Evolutionary conservation across 345 rosid genomes (phyloP).

Genomic region (Boechera retrofracta): DNA sequence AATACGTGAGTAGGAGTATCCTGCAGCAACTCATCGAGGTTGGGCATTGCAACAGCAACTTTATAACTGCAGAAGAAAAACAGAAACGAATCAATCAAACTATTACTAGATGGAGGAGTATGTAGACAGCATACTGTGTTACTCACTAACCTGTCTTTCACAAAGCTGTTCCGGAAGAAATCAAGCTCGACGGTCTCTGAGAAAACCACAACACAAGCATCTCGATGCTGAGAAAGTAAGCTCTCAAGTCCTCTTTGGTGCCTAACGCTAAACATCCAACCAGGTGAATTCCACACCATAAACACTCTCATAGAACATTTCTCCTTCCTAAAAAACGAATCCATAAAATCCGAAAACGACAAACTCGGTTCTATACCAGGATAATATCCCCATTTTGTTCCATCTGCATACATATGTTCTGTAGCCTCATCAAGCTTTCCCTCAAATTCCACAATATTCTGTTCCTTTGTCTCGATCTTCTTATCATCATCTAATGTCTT

Average conservation of each 20-base stretch:
- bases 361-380: conserved; percentile 75
- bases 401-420: conserved; percentile 79
- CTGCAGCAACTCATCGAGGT: conserved; percentile 83
- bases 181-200: conserved; percentile 91
- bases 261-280: conserved; percentile 92
- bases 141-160: conserved; percentile 76
- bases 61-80: conserved; percentile 58
- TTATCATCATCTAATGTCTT: conserved; percentile 54
- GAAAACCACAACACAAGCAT: conserved; percentile 84
- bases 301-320: conserved; percentile 71
- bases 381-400: conserved; percentile 90
- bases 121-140: not conserved
- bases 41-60: conserved; percentile 92
- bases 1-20: conserved; percentile 72
- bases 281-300: conserved; percentile 95
- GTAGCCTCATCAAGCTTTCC: conserved; percentile 50
- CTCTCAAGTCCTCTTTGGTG: conserved; percentile 95
- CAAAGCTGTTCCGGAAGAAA: conserved; percentile 81
- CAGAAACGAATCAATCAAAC: conserved; percentile 31
- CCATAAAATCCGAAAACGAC: conserved; percentile 74
- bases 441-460: conserved; percentile 33
- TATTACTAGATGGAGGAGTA: not conserved
- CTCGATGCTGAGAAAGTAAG: conserved; percentile 69
- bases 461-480: conserved; percentile 27
- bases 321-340: conserved; percentile 62